Conservation (phyloP, 441 rosid genomes). For the Syzygium syzygioides region DNA sequence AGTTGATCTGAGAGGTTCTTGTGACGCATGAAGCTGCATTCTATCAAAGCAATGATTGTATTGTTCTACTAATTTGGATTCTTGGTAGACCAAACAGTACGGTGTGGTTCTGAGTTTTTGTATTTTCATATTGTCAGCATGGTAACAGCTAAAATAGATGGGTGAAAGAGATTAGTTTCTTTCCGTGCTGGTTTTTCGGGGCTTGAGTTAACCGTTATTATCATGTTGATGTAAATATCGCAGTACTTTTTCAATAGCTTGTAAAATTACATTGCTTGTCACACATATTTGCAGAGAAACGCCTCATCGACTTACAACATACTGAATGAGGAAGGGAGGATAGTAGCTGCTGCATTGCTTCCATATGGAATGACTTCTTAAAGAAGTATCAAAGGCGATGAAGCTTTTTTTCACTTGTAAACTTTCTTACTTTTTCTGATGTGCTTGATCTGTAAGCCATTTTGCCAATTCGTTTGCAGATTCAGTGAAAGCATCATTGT, state of each 20-base stretch:
- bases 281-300: constrained; percentile 51
- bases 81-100: background rate
- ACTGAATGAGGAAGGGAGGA: constrained; percentile 89
- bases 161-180: background rate
- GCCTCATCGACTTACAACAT: constrained; percentile 90
- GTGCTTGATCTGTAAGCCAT: background rate
- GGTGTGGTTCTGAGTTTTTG: background rate
- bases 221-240: background rate
- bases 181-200: background rate
- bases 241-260: background rate
- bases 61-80: background rate
- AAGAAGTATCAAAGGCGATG: background rate
- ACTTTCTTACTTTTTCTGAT: background rate
- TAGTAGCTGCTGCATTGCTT: constrained; percentile 77
- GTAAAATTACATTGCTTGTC: background rate
- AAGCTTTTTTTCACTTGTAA: background rate
- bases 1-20: background rate
- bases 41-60: background rate
- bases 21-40: background rate
- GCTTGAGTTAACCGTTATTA: background rate
- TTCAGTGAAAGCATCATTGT: background rate
- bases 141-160: background rate
- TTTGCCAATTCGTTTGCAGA: background rate
- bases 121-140: background rate
- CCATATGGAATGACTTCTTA: constrained; percentile 41